These are phyloP conservation scores for Blakeslea trispora DNA, from an alignment of 371 early-diverging fungal genomes.

Conservation along the genomic window DNA sequence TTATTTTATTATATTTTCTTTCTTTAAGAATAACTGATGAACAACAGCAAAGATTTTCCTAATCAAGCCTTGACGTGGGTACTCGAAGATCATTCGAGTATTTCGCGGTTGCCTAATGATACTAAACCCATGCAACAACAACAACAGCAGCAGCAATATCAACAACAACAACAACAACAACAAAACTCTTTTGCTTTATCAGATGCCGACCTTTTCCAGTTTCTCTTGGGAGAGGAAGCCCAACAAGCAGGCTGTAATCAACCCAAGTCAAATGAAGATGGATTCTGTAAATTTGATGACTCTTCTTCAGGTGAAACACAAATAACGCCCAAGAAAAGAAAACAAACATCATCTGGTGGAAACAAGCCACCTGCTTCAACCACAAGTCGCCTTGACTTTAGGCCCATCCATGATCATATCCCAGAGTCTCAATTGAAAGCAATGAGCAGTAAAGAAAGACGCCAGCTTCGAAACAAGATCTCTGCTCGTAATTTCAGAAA, in stretches of 20 bases:
- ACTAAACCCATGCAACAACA: too few relatives aligned
- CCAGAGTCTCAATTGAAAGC: conserved; percentile 52
- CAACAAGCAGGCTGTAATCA: conserved; percentile 5
- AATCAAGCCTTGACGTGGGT: too few relatives aligned
- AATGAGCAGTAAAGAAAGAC: conserved; percentile 81
- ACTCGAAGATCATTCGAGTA: too few relatives aligned
- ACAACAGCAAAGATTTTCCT: too few relatives aligned
- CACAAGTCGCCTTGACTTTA: conserved; percentile 24
- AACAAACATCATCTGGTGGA: background rate
- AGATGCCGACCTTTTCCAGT: conserved; percentile 22
- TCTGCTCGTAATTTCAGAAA: conserved; percentile 90
- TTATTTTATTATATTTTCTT: too few relatives aligned
- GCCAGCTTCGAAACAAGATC: conserved; percentile 87
- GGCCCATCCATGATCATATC: conserved; percentile 19
- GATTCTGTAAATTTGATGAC: conserved; percentile 6
- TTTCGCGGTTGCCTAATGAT: too few relatives aligned
- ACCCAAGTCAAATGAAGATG: background rate
- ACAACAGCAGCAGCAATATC: too few relatives aligned
- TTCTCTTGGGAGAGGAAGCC: conserved; percentile 15
- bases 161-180: conserved; percentile 1
- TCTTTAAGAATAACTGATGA: too few relatives aligned
- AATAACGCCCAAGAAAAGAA: conserved; percentile 2
- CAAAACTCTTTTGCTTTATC: background rate
- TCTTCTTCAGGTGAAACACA: conserved; percentile 6
- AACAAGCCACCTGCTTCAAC: conserved; percentile 12